A percentile compares a stretch with the other conserved stretches of the same genome.
Conservation (phyloP, 176 grass and related monocot species). For the Avena atlantica region DNA sequence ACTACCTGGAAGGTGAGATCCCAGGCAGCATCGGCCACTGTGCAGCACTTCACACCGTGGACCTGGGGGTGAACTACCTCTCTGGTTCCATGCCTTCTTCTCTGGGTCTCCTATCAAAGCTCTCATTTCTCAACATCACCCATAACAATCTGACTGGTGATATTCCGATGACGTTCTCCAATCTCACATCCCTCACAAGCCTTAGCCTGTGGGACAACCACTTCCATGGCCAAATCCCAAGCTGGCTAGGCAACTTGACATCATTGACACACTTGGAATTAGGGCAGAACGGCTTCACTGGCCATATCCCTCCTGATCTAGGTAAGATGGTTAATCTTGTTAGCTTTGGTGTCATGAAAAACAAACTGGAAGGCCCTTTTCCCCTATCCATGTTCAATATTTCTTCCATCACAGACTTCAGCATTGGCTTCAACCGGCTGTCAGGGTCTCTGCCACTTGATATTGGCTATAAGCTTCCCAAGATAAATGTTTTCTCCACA, state of each 20-base stretch:
- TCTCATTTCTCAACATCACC: neutral
- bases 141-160: constrained; percentile 25
- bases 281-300: constrained; percentile 5
- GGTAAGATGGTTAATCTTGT: neutral
- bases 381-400: constrained; percentile 34
- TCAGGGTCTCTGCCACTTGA: constrained; percentile 23
- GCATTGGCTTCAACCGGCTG: neutral
- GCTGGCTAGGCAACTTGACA: constrained; percentile 37
- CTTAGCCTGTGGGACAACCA: neutral
- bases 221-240: constrained; percentile 11
- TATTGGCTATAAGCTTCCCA: constrained; percentile 32
- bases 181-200: neutral
- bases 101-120: constrained; percentile 28
- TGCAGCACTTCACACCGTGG: neutral
- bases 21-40: neutral
- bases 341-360: neutral
- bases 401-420: neutral
- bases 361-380: constrained; percentile 3
- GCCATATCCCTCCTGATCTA: constrained; percentile 19
- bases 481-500: neutral
- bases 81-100: constrained; percentile 14
- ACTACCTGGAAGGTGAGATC: constrained; percentile 21
- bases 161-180: constrained; percentile 5
- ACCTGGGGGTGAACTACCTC: neutral
- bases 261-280: constrained; percentile 20